phyloP scores from a whole-genome alignment of 164 flowering plant species.

The grape (Vitis vinifera) region ASM3070453v1 NC_081812.1:15290001-15290500 shows the following conservation, averaged over 20 bases:
- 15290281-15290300: constrained; percentile 48
- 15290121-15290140: constrained; percentile 18
- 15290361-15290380: constrained; percentile 35
- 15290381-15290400: constrained; percentile 30
- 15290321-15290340: constrained; percentile 30
- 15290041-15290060: not conserved
- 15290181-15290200: constrained; percentile 13
- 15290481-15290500: too few relatives aligned
- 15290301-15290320: constrained; percentile 16
- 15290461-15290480: too few relatives aligned
- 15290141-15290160: constrained; percentile 14
- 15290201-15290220: constrained; percentile 8
- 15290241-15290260: constrained; percentile 18
- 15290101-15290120: not conserved
- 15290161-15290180: constrained; percentile 8
- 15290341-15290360: constrained; percentile 21
- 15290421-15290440: not conserved
- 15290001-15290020: too few relatives aligned
- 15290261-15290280: constrained; percentile 70
- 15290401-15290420: not conserved
- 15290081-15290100: not conserved
- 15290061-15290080: not conserved
- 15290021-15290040: not conserved
- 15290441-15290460: not conserved
- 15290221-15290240: constrained; percentile 14